A percentile compares a stretch with the other conserved stretches of the same genome.
Conservation (phyloP, 805 yeast genomes). For the Starmerella gropengiesseri region DNA sequence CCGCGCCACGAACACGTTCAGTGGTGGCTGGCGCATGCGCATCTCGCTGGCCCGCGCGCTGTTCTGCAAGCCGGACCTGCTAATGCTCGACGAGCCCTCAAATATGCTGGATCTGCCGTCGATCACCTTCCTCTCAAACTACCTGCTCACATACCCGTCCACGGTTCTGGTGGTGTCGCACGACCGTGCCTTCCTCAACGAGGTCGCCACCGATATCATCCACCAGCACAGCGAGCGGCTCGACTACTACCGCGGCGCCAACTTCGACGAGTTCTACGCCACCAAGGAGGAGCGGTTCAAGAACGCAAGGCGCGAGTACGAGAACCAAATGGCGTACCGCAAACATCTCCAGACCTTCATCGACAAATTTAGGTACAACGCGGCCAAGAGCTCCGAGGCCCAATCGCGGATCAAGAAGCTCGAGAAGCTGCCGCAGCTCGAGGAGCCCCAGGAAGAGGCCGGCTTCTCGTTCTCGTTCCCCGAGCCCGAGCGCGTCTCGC, state of each 20-base stretch:
- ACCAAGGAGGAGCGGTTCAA: constrained; percentile 93
- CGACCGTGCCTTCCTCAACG: constrained; percentile 93
- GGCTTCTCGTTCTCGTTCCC: constrained; percentile 81
- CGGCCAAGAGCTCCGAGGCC: constrained; percentile 95
- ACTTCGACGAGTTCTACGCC: constrained; percentile 84
- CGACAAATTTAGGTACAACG: constrained; percentile 94
- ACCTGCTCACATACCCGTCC: constrained; percentile 79
- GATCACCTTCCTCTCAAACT: constrained; percentile 82
- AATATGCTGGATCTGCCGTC: constrained; percentile 99
- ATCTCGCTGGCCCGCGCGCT: constrained; percentile 94
- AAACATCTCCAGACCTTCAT: constrained; percentile 88
- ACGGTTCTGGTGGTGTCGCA: constrained; percentile 95
- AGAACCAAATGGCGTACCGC: constrained; percentile 92
- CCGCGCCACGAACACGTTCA: constrained; percentile 76
- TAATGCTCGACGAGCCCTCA: constrained; percentile 94
- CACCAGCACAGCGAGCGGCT: constrained; percentile 96
- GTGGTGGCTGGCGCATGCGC: constrained; percentile 99
- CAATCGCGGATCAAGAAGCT: constrained; percentile 94
- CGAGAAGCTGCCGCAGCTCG: constrained; percentile 85
- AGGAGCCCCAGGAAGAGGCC: constrained; percentile 89
- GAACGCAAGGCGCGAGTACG: constrained; percentile 88
- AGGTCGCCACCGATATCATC: constrained; percentile 95
- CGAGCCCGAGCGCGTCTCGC: constrained; percentile 84
- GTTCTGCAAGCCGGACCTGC: constrained; percentile 90
- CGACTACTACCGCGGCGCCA: constrained; percentile 83